Conservation (phyloP, 2,329 filamentous ascomycete genomes). For the Pestalotiopsis sp. region DNA sequence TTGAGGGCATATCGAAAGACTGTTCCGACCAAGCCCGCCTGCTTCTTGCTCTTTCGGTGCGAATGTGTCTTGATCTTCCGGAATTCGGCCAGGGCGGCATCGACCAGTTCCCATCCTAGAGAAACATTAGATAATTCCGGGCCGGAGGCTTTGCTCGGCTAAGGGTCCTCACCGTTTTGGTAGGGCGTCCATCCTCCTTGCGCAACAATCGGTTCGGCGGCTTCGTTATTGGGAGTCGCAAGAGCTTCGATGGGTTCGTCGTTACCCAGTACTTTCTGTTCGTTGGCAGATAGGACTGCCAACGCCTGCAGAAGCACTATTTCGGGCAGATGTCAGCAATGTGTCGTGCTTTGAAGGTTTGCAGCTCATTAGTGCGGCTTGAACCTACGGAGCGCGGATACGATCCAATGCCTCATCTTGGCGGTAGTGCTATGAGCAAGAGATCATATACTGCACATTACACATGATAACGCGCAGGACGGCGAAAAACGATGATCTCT, state of each 20-base stretch:
- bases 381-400: slow-evolving; percentile 33
- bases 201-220: slow-evolving; percentile 25
- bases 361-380: slow-evolving; percentile 12
- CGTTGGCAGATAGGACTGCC: slow-evolving; percentile 24
- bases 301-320: slow-evolving; percentile 34
- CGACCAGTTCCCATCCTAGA: slow-evolving; percentile 55
- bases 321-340: not conserved
- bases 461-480: slow-evolving; percentile 30
- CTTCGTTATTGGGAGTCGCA: slow-evolving; percentile 23
- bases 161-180: slow-evolving; percentile 30
- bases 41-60: slow-evolving; percentile 46
- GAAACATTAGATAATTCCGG: slow-evolving; percentile 14
- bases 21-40: slow-evolving; percentile 45
- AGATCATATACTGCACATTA: slow-evolving; percentile 25
- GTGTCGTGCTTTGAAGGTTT: not conserved
- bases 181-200: slow-evolving; percentile 31
- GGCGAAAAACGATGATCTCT: not conserved
- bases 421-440: slow-evolving; percentile 33
- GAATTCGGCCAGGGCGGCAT: slow-evolving; percentile 53
- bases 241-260: slow-evolving; percentile 19
- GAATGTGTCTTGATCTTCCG: slow-evolving; percentile 49
- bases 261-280: slow-evolving; percentile 30
- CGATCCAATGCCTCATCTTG: slow-evolving; percentile 33
- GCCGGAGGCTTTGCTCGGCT: too few relatives aligned
- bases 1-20: slow-evolving; percentile 48